Conservation (phyloP, 1,139 yeast genomes). For the Pneumocystis wakefieldiae region DNA sequence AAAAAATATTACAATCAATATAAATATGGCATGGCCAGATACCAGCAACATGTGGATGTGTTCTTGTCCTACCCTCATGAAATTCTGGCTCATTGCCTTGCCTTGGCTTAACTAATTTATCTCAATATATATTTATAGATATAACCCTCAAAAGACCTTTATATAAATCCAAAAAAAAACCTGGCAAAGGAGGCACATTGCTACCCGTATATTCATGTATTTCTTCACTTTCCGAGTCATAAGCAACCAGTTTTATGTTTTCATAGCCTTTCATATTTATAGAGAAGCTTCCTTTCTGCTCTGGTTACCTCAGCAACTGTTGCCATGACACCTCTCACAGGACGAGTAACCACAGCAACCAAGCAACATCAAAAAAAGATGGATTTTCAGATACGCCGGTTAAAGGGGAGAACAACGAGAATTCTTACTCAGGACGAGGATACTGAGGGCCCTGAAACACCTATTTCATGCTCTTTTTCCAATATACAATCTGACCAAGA, state of each 20-base stretch:
- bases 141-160: not conserved
- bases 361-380: not conserved
- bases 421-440: slow-evolving; percentile 3
- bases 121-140: not conserved
- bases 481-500: not conserved
- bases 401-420: not conserved
- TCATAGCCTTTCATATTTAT: not conserved
- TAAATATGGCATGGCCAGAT: slow-evolving; percentile 25
- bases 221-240: not conserved
- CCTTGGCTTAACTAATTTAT: slow-evolving; percentile 16
- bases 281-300: not conserved
- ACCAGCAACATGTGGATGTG: slow-evolving; percentile 21
- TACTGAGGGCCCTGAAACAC: slow-evolving; percentile 5
- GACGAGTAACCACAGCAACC: not conserved
- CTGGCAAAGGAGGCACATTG: slow-evolving; percentile 17
- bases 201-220: not conserved
- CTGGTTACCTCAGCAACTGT: not conserved
- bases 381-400: not conserved
- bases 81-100: slow-evolving; percentile 16
- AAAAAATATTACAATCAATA: slow-evolving; percentile 20
- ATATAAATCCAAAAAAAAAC: slow-evolving; percentile 20
- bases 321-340: not conserved
- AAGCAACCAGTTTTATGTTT: not conserved
- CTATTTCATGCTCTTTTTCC: slow-evolving; percentile 16
- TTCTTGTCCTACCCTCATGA: slow-evolving; percentile 20